A percentile compares a stretch with the other conserved stretches of the same genome.
Evolutionary conservation across 441 rosid genomes (phyloP).

Genomic region (Theobroma grandiflorum): DNA sequence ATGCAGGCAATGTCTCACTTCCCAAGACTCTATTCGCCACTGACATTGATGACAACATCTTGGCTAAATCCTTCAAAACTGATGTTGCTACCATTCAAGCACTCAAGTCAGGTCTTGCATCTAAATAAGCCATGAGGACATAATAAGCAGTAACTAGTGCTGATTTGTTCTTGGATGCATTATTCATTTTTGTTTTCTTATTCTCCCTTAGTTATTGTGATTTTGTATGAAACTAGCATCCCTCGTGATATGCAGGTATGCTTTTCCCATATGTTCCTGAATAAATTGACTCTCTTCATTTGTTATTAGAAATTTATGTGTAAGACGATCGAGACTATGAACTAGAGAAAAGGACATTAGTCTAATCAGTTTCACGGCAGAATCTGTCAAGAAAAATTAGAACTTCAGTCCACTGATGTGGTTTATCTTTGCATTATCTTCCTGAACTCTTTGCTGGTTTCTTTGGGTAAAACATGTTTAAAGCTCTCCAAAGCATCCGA

Average conservation of each 20-base stretch:
- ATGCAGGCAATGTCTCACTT: constrained; percentile 38
- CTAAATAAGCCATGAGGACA: constrained; percentile 19
- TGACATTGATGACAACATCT: constrained; percentile 38
- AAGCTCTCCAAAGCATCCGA: background rate
- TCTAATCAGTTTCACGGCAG: background rate
- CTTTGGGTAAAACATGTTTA: background rate
- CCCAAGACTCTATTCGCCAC: constrained; percentile 39
- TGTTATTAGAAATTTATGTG: background rate
- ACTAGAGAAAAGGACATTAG: background rate
- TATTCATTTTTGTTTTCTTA: background rate
- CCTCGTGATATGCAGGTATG: background rate
- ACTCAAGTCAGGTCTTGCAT: constrained; percentile 44
- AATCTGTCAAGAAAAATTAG: background rate
- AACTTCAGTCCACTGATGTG: background rate
- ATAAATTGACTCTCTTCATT: background rate
- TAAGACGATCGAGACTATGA: background rate
- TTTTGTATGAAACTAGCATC: background rate
- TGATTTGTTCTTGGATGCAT: background rate
- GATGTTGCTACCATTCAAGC: constrained; percentile 41
- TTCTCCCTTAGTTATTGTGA: background rate
- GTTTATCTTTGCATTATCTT: too few species aligned
- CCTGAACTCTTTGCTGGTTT: background rate
- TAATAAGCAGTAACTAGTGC: background rate
- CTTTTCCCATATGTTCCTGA: background rate
- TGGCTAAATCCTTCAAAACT: constrained; percentile 44